phyloP scores from a whole-genome alignment of 345 rosid species.

The Salix brachista region DNA sequence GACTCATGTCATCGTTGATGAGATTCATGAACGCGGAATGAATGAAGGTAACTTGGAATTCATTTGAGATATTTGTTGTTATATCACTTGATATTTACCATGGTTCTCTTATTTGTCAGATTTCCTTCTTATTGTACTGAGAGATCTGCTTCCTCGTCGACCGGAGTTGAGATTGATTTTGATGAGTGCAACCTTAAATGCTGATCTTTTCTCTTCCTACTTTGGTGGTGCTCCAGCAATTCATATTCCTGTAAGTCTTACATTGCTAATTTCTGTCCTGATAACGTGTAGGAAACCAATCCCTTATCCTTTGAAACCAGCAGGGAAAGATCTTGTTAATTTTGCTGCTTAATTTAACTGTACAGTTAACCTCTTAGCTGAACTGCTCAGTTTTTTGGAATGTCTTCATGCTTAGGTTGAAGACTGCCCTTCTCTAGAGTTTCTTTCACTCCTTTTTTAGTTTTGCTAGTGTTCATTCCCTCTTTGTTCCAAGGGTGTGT shows the following conservation, averaged over 20 bases:
- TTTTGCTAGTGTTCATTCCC: no score
- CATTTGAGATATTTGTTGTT: slow-evolving; percentile 5
- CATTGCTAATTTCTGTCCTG: slow-evolving; percentile 5
- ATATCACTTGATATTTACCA: slow-evolving; percentile 20
- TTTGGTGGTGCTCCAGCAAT: slow-evolving; percentile 83
- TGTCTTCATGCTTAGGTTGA: no score
- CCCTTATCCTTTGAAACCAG: not conserved
- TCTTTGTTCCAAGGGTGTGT: no score
- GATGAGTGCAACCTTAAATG: slow-evolving; percentile 98
- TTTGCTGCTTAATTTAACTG: no score
- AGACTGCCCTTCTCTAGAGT: no score
- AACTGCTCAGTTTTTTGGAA: no score
- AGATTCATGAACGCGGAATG: slow-evolving; percentile 99
- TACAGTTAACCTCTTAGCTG: no score
- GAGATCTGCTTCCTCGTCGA: slow-evolving; percentile 86
- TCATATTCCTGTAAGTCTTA: slow-evolving; percentile 82
- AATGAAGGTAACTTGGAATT: slow-evolving; percentile 70
- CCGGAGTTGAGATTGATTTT: slow-evolving; percentile 88
- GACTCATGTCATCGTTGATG: no score
- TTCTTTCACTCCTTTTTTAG: no score
- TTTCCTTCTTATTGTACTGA: slow-evolving; percentile 92
- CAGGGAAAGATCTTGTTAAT: no score
- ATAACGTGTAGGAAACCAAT: not conserved
- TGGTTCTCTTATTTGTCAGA: slow-evolving; percentile 41
- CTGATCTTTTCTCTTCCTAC: slow-evolving; percentile 88